Evolutionary conservation across 495 filamentous ascomycete species (phyloP), one percentile per base, ranked within the genome.

Genomic region (Xylaria castorea): DNA sequence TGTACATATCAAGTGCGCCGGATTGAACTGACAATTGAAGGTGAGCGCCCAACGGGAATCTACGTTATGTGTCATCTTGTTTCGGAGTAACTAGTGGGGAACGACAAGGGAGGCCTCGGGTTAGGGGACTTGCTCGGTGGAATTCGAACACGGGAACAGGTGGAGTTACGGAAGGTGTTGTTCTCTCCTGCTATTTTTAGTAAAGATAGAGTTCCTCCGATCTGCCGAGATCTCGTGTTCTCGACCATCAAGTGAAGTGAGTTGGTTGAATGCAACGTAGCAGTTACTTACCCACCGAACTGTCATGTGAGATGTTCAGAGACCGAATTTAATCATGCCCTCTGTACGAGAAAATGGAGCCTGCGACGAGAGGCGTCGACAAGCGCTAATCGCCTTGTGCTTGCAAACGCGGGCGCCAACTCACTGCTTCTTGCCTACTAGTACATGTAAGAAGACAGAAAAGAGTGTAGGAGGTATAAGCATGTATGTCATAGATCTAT

Each of bases 211-310:
- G 5, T 5, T 27, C 14, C 53, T 57, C 53, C 53, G 53, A 51
- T 55, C 51, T 27, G 22, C 51, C 51, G 51, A 25, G 27, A 53
- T 32, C 27, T 57, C 27, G 53, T 32, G 53, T 57, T 57, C 8
- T 30, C 20, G 18, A 57, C 27, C 22, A 6, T 30, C 2, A 38
- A 22, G 58, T n/a, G 25, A 20, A 25, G 25, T 12, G 5, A 66
- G 64, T n/a, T 25, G 46, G 30, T 51, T 38, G 64, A 16, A 66
- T 66, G 64, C 64, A 66, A 66, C 64, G 64, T 53, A 66, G 64
- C 30, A 66, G 16, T 32, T 38, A 14, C 3, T 11, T 66, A 7
- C 14, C 38, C 18, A 32, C 1, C 12, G 1, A 8, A 40, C 9
- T 11, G 20, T n/a, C 42, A 65, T 48, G 62, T 48, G 40, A 46